Percentiles rank a stretch among this genome's conserved stretches.
Conservation (phyloP, 257 asterid species). For the Solanum pimpinellifolium region DNA sequence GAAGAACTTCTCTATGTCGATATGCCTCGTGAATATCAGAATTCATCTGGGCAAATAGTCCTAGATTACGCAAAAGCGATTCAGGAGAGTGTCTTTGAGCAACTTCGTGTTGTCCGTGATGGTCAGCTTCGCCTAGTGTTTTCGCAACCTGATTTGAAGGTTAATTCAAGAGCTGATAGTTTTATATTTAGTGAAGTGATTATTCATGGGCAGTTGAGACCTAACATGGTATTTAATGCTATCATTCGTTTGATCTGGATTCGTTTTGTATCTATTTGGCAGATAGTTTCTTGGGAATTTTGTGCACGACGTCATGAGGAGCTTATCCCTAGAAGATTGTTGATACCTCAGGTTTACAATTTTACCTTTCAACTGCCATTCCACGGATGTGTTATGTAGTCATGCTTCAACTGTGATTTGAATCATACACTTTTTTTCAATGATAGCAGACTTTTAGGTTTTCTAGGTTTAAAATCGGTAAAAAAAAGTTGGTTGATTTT, state of each 20-base stretch:
- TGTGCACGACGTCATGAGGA: constrained; percentile 99
- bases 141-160: constrained; percentile 83
- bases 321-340: constrained; percentile 81
- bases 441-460: background rate
- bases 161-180: constrained; percentile 2
- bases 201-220: background rate
- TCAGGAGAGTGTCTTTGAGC: constrained; percentile 94
- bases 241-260: background rate
- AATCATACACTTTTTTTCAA: background rate
- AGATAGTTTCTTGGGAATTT: constrained; percentile 98
- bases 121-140: constrained; percentile 93
- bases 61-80: constrained; percentile 92
- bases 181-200: background rate
- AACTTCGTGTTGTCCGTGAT: constrained; percentile 94
- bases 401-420: background rate
- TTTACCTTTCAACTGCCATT: background rate
- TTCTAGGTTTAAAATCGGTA: background rate
- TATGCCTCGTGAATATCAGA: constrained; percentile 91
- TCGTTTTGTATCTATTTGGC: background rate
- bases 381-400: background rate
- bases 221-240: background rate
- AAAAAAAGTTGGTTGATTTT: no score
- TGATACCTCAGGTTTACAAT: constrained; percentile 73
- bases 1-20: constrained; percentile 93
- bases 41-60: constrained; percentile 88